Evolutionary conservation across 257 asterid genomes (phyloP), one percentile per base, ranked within the genome.

Genomic region (Oldenlandia corymbosa): DNA sequence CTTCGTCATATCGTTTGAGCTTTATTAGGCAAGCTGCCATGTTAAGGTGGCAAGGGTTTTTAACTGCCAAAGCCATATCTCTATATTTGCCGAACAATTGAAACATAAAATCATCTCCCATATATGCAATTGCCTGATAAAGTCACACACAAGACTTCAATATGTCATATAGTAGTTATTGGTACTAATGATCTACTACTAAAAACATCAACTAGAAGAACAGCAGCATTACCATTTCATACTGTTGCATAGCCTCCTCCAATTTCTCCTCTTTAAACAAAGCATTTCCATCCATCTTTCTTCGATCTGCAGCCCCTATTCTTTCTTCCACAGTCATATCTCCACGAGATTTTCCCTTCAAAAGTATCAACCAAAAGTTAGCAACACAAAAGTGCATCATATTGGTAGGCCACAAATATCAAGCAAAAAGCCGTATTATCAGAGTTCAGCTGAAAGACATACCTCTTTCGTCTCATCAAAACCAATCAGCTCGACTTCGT

Each of bases 321-420:
- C 99, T 84, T 83, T 89, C 99, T 84, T 93, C 99, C 32, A 87
- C 97, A n/a, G 99, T 93, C 97, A 93, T 90, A 84, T 93, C 97
- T 58, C 94, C 68, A n/a, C 92, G 95, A 57, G 94, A 79, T 79
- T 90, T 93, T 45, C 99, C 99, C 99, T 93, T 61, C 50, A 74
- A 30, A 73, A 68, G 39, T 69, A 69, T 58, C 67, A 70, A 30
- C 43, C 42, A 78, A 67, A 59, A 42, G 64, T 37, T 9, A 52
- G 56, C 34, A 48, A 60, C 28, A 41, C 21, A 13, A 30, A 24
- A 34, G 55, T 43, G 60, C 34, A 7, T 47, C 5, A 56, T 18
- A 68, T 50, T 42, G 57, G 56, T 61, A 61, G 41, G 16, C 21
- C 24, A 45, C 18, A 27, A 47, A 37, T 32, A 61, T 1, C 26